Evolutionary conservation across 1,284 basidiomycete species (phyloP).

Genomic region (Erythrobasidium hasegawianum): DNA sequence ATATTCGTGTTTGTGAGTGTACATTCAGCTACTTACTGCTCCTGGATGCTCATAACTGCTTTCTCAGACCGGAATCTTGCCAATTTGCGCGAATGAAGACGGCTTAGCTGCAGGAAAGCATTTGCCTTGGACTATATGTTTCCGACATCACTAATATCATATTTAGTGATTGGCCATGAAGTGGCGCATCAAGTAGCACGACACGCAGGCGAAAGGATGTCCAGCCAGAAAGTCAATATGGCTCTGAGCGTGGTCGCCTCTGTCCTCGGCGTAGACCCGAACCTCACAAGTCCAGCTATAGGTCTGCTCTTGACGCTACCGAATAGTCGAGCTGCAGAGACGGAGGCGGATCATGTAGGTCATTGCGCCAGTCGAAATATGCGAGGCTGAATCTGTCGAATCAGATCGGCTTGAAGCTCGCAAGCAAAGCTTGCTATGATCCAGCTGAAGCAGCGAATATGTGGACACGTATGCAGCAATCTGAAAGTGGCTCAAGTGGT

Average conservation of each 20-base stretch:
- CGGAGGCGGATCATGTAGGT: conserved; percentile 59
- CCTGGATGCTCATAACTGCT: no score
- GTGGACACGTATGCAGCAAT: conserved; percentile 43
- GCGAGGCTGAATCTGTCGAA: background rate
- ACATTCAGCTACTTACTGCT: no score
- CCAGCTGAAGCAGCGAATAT: conserved; percentile 64
- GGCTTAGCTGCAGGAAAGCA: conserved; percentile 85
- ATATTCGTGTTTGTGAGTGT: conserved; percentile 77
- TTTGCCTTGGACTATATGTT: no score
- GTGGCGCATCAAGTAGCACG: conserved; percentile 75
- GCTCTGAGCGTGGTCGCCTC: conserved; percentile 27
- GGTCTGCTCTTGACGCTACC: conserved; percentile 66
- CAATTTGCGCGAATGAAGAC: conserved; percentile 69
- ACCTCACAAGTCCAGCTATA: conserved; percentile 53
- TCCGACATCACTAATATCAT: no score
- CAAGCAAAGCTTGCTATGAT: conserved; percentile 67
- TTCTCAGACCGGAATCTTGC: conserved; percentile 67
- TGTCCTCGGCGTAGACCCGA: conserved; percentile 59
- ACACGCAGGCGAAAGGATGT: conserved; percentile 64
- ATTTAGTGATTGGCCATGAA: no score
- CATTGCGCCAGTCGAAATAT: no score
- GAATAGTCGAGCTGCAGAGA: conserved; percentile 74
- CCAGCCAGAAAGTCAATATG: conserved; percentile 38
- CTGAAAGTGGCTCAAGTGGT: conserved; percentile 33
- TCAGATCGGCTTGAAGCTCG: conserved; percentile 45